phyloP scores from a whole-genome alignment of 31 red algal species.

The Asparagopsis taxiformis region DNA sequence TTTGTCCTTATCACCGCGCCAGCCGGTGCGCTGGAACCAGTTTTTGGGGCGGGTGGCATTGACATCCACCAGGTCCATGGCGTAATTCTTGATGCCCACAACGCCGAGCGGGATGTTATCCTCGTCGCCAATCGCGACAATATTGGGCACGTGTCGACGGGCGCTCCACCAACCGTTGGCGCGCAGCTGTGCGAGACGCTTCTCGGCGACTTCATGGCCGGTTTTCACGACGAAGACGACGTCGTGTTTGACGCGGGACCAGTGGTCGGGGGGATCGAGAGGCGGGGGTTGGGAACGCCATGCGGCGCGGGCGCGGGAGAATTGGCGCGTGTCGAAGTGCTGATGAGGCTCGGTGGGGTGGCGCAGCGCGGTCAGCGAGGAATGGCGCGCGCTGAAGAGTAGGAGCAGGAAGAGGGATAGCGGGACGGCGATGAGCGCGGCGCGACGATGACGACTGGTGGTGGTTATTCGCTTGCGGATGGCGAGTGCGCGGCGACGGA shows the following conservation, averaged over 20 bases:
- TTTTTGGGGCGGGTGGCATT: slow-evolving; percentile 1
- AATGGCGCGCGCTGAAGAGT: too few relatives aligned
- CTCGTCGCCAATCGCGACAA: slow-evolving; percentile 44
- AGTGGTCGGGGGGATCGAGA: slow-evolving; percentile 8
- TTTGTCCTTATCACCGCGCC: slow-evolving; percentile 84
- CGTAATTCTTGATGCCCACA: slow-evolving; percentile 45
- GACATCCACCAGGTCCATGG: slow-evolving; percentile 1
- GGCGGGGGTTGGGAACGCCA: neutral
- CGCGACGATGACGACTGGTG: too few relatives aligned
- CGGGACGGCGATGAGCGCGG: too few relatives aligned
- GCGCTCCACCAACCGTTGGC: slow-evolving; percentile 32
- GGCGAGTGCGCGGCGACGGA: too few relatives aligned
- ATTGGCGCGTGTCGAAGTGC: slow-evolving; percentile 1
- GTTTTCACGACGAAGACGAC: slow-evolving; percentile 75
- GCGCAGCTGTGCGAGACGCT: slow-evolving; percentile 31
- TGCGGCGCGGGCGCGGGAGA: neutral
- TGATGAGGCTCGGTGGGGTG: neutral
- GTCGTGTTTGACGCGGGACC: slow-evolving; percentile 61
- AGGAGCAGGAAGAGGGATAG: too few relatives aligned
- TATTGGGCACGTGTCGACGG: slow-evolving; percentile 38
- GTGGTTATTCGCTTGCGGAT: too few relatives aligned
- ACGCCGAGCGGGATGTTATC: slow-evolving; percentile 5
- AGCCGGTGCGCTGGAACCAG: slow-evolving; percentile 43
- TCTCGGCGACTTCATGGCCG: slow-evolving; percentile 46
- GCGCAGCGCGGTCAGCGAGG: too few relatives aligned